These are phyloP conservation scores for Clarkia xantiana DNA, from an alignment of 345 rosid species.

Conservation along the genomic window DNA sequence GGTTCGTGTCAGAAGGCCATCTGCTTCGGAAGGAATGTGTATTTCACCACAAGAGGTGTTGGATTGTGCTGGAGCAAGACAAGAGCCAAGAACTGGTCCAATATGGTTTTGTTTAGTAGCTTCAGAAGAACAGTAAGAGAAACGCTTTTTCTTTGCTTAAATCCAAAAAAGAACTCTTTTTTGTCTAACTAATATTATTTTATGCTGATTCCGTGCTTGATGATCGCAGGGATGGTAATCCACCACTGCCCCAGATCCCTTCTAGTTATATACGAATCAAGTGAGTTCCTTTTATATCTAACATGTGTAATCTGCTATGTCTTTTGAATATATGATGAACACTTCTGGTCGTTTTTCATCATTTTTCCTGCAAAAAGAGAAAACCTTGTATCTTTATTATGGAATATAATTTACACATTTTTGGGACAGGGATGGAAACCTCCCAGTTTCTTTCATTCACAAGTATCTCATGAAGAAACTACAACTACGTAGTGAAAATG, in stretches of 20 bases:
- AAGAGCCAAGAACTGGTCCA: constrained; percentile 48
- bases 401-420: not conserved
- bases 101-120: constrained; percentile 96
- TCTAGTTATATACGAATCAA: constrained; percentile 64
- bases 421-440: constrained; percentile 56
- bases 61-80: constrained; percentile 33
- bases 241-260: constrained; percentile 75
- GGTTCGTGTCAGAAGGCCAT: constrained; percentile 38
- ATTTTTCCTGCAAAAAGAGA: not conserved
- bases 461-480: constrained; percentile 76
- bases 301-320: not conserved
- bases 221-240: constrained; percentile 63
- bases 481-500: constrained; percentile 47
- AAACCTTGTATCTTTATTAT: not conserved
- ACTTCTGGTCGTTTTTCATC: not conserved
- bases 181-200: not conserved
- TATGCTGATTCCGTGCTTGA: constrained; percentile 13
- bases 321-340: not conserved
- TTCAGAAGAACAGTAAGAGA: constrained; percentile 69
- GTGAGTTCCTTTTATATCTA: constrained; percentile 27
- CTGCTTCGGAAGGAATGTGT: constrained; percentile 32
- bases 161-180: constrained; percentile 2
- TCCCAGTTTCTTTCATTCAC: constrained; percentile 66
- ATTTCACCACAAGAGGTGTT: constrained; percentile 42
- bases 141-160: constrained; percentile 11